Base-by-base conservation (phyloP, 805 yeast species). In the Schizosaccharomyces cryophilus region DNA sequence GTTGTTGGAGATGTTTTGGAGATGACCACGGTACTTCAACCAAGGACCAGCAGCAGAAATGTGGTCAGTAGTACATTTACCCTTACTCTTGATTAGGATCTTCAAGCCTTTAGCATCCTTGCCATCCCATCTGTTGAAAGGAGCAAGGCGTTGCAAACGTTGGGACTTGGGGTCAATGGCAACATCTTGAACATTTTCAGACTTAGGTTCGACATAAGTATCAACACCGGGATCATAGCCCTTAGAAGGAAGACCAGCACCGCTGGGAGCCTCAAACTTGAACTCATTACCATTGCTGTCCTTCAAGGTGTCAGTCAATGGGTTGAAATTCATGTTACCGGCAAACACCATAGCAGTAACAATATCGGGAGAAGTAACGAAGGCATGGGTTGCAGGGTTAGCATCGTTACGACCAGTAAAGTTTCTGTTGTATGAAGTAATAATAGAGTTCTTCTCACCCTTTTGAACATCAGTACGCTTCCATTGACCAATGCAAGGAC, bases 401-500 rank as follows among this genome's bases (percentile, higher is more conserved):
- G 98, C 97, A 74, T 93, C 98, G 71, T 93, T 93, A 79, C 98
- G 86, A 45, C 96, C 87, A 73, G 93, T 84, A 80, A 90, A 90
- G 75, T 90, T 90, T 79, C 98, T 85, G 81, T 90, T 90, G 80
- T 89, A 90, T 13, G 96, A 89, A 5, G 97, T 88, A 74, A 90
- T 89, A 67, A 90, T 93, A 61, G 97, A 86, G 61, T 77, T 75
- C 71, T 81, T 81, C 58, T 79, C 72, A 55, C 85, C 79, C 70
- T 86, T 95, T 65, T 79, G 78, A 61, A 71, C 70, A 62, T 71
- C 74, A 42, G 70, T 66, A 77, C 97, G 85, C 72, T 93, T 96
- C 98, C 98, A 90, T 78, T 90, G 98, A 63, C 98, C 98, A 71
- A 90, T 90, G 77, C 98, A 90, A 69, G 97, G 98, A 67, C 98